Conservation (phyloP, 306 rosid genomes). For the Comarum palustre region DNA sequence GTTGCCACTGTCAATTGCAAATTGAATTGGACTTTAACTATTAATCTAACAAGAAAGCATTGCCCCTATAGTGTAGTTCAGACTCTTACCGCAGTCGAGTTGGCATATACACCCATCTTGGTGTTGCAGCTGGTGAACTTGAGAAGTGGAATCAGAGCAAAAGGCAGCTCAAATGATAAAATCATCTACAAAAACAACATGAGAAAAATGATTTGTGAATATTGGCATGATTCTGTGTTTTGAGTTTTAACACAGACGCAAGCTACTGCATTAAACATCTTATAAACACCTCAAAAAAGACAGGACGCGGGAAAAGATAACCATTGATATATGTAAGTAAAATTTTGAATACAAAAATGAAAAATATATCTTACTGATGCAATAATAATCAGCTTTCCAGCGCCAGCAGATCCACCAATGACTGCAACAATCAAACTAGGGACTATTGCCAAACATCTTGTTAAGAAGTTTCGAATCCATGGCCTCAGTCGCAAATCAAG, state of each 20-base stretch:
- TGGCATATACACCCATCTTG: slow-evolving; percentile 83
- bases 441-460: slow-evolving; percentile 86
- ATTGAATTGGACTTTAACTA: background rate
- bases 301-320: background rate
- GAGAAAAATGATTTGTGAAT: slow-evolving; percentile 8
- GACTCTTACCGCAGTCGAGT: slow-evolving; percentile 54
- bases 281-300: background rate
- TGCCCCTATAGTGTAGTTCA: background rate
- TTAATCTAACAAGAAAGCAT: background rate
- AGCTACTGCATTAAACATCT: background rate
- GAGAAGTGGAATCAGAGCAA: slow-evolving; percentile 90
- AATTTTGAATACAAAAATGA: slow-evolving; percentile 13
- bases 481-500: slow-evolving; percentile 72
- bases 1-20: background rate
- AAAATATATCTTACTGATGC: slow-evolving; percentile 70
- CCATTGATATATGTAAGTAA: background rate
- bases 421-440: slow-evolving; percentile 85
- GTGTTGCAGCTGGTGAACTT: slow-evolving; percentile 83
- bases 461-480: slow-evolving; percentile 82
- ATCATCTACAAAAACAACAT: slow-evolving; percentile 65
- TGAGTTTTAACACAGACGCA: background rate
- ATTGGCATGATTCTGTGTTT: background rate
- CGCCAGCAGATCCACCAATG: slow-evolving; percentile 93
- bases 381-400: slow-evolving; percentile 85
- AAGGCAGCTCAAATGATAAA: slow-evolving; percentile 92